These are phyloP conservation scores for Teratosphaeria viscida DNA, from an alignment of 2,329 filamentous ascomycete genomes.

Conservation along the genomic window DNA sequence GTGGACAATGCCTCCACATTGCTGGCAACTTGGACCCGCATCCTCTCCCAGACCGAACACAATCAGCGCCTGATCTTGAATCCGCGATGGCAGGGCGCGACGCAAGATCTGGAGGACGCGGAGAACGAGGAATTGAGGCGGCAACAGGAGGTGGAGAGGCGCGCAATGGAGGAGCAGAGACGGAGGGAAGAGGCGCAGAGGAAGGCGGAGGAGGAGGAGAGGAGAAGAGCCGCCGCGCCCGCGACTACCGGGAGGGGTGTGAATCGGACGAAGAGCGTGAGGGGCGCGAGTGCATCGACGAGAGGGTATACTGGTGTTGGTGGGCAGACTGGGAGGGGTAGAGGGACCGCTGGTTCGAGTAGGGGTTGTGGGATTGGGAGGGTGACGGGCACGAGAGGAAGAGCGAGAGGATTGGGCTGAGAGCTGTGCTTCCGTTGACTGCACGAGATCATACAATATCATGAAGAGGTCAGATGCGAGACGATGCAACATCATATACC, in stretches of 20 bases:
- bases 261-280: conserved; percentile 22
- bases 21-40: conserved; percentile 90
- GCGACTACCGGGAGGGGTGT: conserved; percentile 18
- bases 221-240: conserved; percentile 46
- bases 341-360: conserved; percentile 34
- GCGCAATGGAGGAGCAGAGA: conserved; percentile 67
- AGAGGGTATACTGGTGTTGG: conserved; percentile 33
- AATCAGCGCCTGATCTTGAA: conserved; percentile 87
- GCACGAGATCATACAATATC: neutral
- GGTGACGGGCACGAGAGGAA: conserved; percentile 19
- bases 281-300: conserved; percentile 22
- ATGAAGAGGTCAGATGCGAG: neutral
- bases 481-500: neutral
- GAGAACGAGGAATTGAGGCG: conserved; percentile 67
- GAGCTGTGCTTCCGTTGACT: neutral
- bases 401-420: neutral
- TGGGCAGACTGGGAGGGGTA: conserved; percentile 41
- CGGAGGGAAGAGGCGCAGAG: conserved; percentile 52
- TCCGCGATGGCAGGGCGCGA: conserved; percentile 79
- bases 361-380: conserved; percentile 37
- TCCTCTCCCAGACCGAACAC: conserved; percentile 93
- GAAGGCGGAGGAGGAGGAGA: conserved; percentile 42
- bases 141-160: conserved; percentile 67
- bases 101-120: conserved; percentile 72
- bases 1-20: conserved; percentile 80